Evolutionary conservation across 805 yeast genomes (phyloP).

Genomic region (Starmerella sp.): DNA sequence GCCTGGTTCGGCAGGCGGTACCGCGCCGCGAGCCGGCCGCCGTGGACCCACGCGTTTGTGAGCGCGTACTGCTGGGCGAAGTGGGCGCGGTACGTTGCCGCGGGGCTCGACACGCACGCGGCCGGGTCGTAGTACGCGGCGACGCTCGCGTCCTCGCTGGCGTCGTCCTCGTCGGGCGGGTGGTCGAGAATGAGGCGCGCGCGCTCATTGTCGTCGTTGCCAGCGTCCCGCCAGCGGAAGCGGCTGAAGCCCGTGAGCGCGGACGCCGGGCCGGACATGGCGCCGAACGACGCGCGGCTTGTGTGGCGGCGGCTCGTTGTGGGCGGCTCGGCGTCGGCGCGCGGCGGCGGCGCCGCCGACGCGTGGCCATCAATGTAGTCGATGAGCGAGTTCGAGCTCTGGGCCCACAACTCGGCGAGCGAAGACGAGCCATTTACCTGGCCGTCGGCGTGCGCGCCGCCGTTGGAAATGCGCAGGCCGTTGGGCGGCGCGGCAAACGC

Average conservation of each 20-base stretch:
- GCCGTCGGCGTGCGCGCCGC: no score
- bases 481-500: no score
- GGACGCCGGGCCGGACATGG: conserved; percentile 2
- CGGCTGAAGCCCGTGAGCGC: conserved; percentile 3
- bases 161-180: neutral
- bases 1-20: conserved; percentile 28
- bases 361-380: neutral
- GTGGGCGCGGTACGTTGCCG: conserved; percentile 31
- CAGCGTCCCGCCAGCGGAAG: neutral
- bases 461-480: no score
- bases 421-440: neutral
- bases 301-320: neutral
- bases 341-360: neutral
- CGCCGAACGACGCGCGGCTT: conserved; percentile 1
- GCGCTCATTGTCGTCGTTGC: neutral
- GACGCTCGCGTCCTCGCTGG: neutral
- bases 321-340: neutral
- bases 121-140: conserved; percentile 28
- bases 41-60: conserved; percentile 33
- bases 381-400: neutral
- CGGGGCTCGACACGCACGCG: conserved; percentile 25
- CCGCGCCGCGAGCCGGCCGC: conserved; percentile 34
- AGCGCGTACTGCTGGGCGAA: conserved; percentile 34
- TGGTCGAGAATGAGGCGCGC: neutral
- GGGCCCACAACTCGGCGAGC: neutral